Base-by-base conservation (phyloP, 768 basidiomycete species). In the Thelephora ganbajun region DNA sequence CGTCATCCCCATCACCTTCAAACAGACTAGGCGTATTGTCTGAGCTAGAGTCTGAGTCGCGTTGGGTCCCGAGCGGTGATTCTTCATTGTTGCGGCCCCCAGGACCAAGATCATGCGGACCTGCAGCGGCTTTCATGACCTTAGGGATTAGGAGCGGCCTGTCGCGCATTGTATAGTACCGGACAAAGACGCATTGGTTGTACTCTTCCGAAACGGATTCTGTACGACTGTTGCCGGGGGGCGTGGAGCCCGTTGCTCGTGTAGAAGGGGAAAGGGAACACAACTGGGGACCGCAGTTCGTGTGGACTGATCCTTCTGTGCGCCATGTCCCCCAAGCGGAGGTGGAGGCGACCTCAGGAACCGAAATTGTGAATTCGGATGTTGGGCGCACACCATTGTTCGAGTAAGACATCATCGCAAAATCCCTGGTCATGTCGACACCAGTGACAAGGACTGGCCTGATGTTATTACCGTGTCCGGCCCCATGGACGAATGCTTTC, bases 361-460 rank as follows among this genome's bases (percentile, higher is more conserved):
- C 36, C 19, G 14, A 13, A 19, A 19, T 19, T 37, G 14, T 37
- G 36, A 37, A 37, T 37, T 37, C 19, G 14, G 36, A 14, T 13
- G 19, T 19, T 14, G 19, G 36, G 36, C 36, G 36, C 14, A 13
- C 36, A 41, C 20, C 48, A 48, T 33, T 51, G 51, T 13, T 49
- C 22, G 43, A 44, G 42, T 37, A 51, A 14, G 48, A 26, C 11
- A 47, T 18, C 51, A 51, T 51, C 4, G 51, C 26, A 35, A 50
- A 51, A 16, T 51, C 51, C 13, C 23, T 9, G 1, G 51, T 49
- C 16, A 47, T 44, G 33, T 49, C 51, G 20, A n/a, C 14, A 16
- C 51, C 51, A 6, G 51, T 48, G 33, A 51, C 50, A 6, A 45
- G n/a, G n/a, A n/a, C n/a, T n/a, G n/a, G n/a, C n/a, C n/a, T n/a